phyloP scores from a whole-genome alignment of 2,329 filamentous ascomycete genomes.

The Microdochium nivale region DNA sequence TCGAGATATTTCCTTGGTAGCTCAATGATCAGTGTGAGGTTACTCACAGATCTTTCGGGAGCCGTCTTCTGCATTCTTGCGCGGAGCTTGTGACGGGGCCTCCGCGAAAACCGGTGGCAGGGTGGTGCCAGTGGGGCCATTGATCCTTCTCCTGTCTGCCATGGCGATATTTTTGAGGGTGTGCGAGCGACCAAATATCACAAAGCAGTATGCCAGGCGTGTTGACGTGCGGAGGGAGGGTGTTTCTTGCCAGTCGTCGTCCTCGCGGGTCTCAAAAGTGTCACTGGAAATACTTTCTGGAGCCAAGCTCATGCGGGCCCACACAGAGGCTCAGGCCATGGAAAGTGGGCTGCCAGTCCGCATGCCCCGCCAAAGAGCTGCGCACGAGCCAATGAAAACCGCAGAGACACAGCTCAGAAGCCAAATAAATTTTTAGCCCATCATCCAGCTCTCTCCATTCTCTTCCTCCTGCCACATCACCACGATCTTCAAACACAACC shows the following conservation, averaged over 20 bases:
- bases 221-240: neutral
- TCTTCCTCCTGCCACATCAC: neutral
- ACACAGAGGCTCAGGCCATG: neutral
- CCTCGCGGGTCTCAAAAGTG: neutral
- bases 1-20: neutral
- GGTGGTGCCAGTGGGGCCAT: constrained; percentile 75
- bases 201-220: neutral
- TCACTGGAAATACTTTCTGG: neutral
- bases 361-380: neutral
- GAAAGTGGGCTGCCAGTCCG: neutral
- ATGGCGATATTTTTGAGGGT: constrained; percentile 30
- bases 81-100: constrained; percentile 35
- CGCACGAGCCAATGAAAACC: neutral
- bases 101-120: constrained; percentile 61
- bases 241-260: neutral
- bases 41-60: constrained; percentile 79
- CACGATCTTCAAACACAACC: neutral
- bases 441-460: neutral
- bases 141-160: constrained; percentile 82
- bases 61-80: constrained; percentile 56
- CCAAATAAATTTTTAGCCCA: neutral
- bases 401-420: neutral
- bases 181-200: neutral
- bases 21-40: neutral
- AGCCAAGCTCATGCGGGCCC: neutral